Conservation (phyloP, 495 filamentous ascomycete genomes). For the Hypoxylon trugodes region DNA sequence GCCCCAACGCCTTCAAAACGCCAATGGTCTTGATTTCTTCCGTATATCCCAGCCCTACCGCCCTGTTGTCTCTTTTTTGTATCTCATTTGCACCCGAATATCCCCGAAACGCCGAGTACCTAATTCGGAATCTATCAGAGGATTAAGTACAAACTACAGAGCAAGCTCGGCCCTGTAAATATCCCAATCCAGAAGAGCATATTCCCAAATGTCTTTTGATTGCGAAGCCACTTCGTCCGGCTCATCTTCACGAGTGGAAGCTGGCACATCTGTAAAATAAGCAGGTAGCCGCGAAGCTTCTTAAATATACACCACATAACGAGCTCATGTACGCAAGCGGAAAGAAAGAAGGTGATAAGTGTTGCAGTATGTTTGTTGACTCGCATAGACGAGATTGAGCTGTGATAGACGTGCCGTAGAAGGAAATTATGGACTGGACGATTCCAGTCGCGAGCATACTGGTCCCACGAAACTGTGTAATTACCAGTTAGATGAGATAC, state of each 20-base stretch:
- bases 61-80: background rate
- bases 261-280: slow-evolving; percentile 75
- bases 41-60: background rate
- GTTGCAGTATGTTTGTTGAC: slow-evolving; percentile 74
- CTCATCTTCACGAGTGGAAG: slow-evolving; percentile 71
- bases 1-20: no score
- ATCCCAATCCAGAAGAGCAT: slow-evolving; percentile 78
- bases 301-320: slow-evolving; percentile 82
- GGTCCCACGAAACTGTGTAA: slow-evolving; percentile 64
- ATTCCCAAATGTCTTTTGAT: slow-evolving; percentile 69
- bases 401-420: slow-evolving; percentile 78
- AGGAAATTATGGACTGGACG: slow-evolving; percentile 75
- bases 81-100: background rate
- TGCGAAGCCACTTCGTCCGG: slow-evolving; percentile 67
- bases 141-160: slow-evolving; percentile 76
- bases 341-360: slow-evolving; percentile 75
- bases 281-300: slow-evolving; percentile 76
- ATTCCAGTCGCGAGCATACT: slow-evolving; percentile 81
- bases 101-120: slow-evolving; percentile 11
- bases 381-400: slow-evolving; percentile 72
- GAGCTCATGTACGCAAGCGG: slow-evolving; percentile 74
- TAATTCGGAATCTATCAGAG: slow-evolving; percentile 48
- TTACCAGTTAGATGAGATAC: slow-evolving; percentile 19
- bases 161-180: slow-evolving; percentile 73
- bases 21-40: background rate